phyloP scores from a whole-genome alignment of 371 early-diverging fungal genomes.

The Syncephalis fuscata region DNA sequence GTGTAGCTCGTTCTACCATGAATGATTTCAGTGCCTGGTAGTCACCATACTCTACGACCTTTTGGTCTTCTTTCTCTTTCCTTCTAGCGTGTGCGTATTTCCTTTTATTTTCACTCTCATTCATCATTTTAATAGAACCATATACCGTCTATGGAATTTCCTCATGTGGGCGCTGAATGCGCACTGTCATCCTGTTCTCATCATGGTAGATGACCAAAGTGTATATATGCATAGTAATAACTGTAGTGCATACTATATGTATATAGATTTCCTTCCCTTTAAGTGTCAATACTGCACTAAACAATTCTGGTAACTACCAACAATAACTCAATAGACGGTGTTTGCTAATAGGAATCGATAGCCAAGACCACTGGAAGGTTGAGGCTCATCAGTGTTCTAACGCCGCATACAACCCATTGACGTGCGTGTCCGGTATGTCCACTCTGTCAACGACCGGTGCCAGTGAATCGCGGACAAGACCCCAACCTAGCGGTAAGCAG shows the following conservation, averaged over 20 bases:
- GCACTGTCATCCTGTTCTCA: not conserved
- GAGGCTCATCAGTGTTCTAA: slow-evolving; percentile 28
- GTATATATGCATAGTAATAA: not conserved
- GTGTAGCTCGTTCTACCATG: too few species aligned
- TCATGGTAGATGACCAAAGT: not conserved
- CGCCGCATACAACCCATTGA: slow-evolving; percentile 23
- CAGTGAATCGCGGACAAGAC: slow-evolving; percentile 37
- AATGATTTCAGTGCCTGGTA: too few species aligned
- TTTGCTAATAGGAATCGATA: slow-evolving; percentile 4
- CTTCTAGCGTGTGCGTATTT: not conserved
- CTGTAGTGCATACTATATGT: not conserved
- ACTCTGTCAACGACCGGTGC: slow-evolving; percentile 39
- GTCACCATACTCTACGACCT: too few species aligned
- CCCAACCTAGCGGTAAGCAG: slow-evolving; percentile 36
- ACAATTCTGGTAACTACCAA: slow-evolving; percentile 3
- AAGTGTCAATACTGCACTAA: slow-evolving; percentile 8
- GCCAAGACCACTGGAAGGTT: slow-evolving; percentile 40
- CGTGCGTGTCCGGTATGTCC: slow-evolving; percentile 43
- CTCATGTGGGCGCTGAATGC: not conserved
- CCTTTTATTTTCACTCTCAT: not conserved
- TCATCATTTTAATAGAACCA: not conserved
- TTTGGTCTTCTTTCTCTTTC: too few species aligned
- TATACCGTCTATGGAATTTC: not conserved
- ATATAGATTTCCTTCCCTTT: slow-evolving; percentile 6
- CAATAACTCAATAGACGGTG: too few species aligned